Evolutionary conservation across 768 basidiomycete species (phyloP).

Genomic region (Thelephora aurantiotincta): DNA sequence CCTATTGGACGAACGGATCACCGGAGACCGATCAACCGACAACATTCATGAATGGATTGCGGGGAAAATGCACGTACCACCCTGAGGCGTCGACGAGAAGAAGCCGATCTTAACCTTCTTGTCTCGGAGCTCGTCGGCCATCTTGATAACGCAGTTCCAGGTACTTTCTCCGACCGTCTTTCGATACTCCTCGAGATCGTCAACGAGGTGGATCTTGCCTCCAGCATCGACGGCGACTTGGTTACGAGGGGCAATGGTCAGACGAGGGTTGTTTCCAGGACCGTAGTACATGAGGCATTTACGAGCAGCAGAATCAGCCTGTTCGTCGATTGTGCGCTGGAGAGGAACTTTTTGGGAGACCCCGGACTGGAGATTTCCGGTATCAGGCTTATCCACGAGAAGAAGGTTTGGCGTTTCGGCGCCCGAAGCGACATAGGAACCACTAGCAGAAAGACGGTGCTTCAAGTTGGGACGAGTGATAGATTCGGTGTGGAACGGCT

Average conservation of each 20-base stretch:
- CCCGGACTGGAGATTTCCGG: constrained; percentile 24
- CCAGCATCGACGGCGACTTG: constrained; percentile 80
- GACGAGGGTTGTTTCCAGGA: constrained; percentile 71
- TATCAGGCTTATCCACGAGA: constrained; percentile 41
- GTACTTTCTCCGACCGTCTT: constrained; percentile 59
- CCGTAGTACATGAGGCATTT: constrained; percentile 78
- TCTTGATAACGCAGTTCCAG: constrained; percentile 72
- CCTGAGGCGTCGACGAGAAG: constrained; percentile 93
- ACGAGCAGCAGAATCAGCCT: constrained; percentile 76
- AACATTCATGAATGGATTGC: constrained; percentile 2
- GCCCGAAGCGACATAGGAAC: constrained; percentile 67
- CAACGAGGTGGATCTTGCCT: constrained; percentile 76
- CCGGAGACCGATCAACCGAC: constrained; percentile 3
- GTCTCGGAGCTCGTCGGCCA: constrained; percentile 73
- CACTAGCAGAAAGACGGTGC: constrained; percentile 69
- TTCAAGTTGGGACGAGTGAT: constrained; percentile 67
- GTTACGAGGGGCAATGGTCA: constrained; percentile 71
- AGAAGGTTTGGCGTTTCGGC: constrained; percentile 63
- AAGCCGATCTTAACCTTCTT: constrained; percentile 85
- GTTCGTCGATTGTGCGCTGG: constrained; percentile 66
- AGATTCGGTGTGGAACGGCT: constrained; percentile 69
- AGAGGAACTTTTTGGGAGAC: constrained; percentile 51
- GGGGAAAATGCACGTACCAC: constrained; percentile 35
- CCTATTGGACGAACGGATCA: constrained; percentile 27
- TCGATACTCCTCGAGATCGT: constrained; percentile 67